These are phyloP conservation scores for Gossypium gossypioides DNA, from an alignment of 441 rosid species.

Conservation along the genomic window DNA sequence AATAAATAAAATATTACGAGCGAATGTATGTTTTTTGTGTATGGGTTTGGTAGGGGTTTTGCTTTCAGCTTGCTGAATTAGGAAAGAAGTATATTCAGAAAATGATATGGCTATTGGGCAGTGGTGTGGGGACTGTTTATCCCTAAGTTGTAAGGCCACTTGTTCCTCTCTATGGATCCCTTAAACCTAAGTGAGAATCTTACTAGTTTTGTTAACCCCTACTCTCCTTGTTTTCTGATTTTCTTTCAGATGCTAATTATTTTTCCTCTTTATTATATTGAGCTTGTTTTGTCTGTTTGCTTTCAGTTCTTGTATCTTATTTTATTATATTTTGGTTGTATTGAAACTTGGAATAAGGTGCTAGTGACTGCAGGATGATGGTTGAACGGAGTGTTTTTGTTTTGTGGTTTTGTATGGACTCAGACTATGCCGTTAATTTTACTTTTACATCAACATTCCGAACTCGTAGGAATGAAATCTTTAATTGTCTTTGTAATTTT, in stretches of 20 bases:
- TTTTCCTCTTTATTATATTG: neutral
- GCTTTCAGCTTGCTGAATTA: neutral
- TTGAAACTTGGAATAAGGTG: neutral
- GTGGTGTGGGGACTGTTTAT: neutral
- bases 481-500: neutral
- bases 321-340: neutral
- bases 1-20: neutral
- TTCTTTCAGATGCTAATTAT: neutral
- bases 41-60: neutral
- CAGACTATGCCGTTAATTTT: neutral
- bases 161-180: neutral
- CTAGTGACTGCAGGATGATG: neutral
- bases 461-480: neutral
- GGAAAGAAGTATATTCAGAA: neutral
- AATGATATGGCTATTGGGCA: neutral
- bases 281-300: neutral
- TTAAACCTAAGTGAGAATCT: neutral
- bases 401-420: neutral
- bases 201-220: neutral
- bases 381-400: neutral
- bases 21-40: neutral
- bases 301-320: neutral
- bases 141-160: neutral
- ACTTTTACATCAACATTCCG: neutral
- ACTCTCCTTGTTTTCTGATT: neutral